Base-by-base conservation (phyloP, 148 eudicot species). In the Vaccinium macrocarpon region DNA sequence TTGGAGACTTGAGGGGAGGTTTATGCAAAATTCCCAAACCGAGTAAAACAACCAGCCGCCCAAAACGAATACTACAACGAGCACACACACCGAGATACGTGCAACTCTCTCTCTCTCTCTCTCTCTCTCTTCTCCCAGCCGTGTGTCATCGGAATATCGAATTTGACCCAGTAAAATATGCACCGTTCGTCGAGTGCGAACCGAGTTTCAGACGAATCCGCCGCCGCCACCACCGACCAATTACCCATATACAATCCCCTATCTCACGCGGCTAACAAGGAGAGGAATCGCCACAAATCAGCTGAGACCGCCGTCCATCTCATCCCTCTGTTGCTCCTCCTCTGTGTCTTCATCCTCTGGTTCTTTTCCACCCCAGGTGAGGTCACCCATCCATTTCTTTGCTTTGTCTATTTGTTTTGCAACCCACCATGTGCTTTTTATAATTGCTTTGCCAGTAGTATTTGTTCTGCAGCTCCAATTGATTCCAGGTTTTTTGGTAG, bases 271-370 rank as follows among this genome's bases (percentile, higher is more conserved):
- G 92, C 93, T 1, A 91, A 88, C 89, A 91, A 89, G 82, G 93
- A 93, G 79, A 86, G 84, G 52, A 84, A 83, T 35, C 94, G 95
- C 55, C 84, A 90, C 82, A 85, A 92, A 92, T 88, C 89, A 21
- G 92, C 98, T 12, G 93, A 94, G 71, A 84, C 89, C 71, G 95
- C 93, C 35, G 88, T 94, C 48, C 98, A 94, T 84, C 79, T 93
- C 84, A 94, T 94, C 81, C 98, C 98, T 1, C 82, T 94, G 13
- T 82, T 94, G 68, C 94, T 94, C 19, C 50, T 94, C 46, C 83
- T 91, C 32, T 91, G 92, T 61, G 94, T 89, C 57, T 48, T 91
- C 66, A 78, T 93, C 75, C 92, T 94, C 83, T 94, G 98, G 98
- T 86, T 93, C 85, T 94, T 89, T 88, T 93, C 98, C 42, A 81